Evolutionary conservation across 2,329 filamentous ascomycete genomes (phyloP), one percentile per base, ranked within the genome.

Genomic region (Penicillium paneum): DNA sequence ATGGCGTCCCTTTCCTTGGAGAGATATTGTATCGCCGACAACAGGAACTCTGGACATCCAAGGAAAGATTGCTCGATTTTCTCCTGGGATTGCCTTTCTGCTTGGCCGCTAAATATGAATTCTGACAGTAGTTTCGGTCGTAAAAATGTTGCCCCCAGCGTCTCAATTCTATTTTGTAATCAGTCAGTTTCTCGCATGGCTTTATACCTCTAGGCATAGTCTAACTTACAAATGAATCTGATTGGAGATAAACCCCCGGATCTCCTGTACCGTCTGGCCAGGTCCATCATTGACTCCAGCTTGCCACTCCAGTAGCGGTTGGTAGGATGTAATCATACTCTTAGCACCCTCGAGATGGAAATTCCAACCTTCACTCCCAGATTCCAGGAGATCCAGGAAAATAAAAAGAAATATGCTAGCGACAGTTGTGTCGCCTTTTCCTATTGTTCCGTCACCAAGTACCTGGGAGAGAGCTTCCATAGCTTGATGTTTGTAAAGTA

Each of bases 371-470:
- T 70, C 67, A 41, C 66, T 65, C 2, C 69, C 69, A 1, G 68
- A 71, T 47, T 71, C 69, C 1, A 71, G 41, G 5, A 71, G 60
- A 45, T 71, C 69, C 11, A 71, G 41, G 32, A 71, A 71, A 2
- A 71, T 64, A 8, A 71, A 44, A 7, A 73, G 63, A 17, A 73
- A 73, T 7, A 71, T 66, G 31, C 64, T 71, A 24, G 71, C 71
- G 29, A 73, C 61, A 2, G 64, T 72, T 1, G 65, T 61, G 31
- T 73, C 68, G 8, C 58, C 59, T n/a, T 55, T 59, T 1, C 11
- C 8, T 28, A 47, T 49, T 19, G 7, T 32, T 12, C 29, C 12
- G 35, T 65, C 54, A 1, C 55, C 31, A 6, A 73, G 28, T 1
- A 56, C 56, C 8, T 55, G 52, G 2, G 68, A 65, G 5, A 73